These are phyloP conservation scores for Centrapalus pauciflorus DNA, from an alignment of 129 eudicot genomes.

Conservation along the genomic window DNA sequence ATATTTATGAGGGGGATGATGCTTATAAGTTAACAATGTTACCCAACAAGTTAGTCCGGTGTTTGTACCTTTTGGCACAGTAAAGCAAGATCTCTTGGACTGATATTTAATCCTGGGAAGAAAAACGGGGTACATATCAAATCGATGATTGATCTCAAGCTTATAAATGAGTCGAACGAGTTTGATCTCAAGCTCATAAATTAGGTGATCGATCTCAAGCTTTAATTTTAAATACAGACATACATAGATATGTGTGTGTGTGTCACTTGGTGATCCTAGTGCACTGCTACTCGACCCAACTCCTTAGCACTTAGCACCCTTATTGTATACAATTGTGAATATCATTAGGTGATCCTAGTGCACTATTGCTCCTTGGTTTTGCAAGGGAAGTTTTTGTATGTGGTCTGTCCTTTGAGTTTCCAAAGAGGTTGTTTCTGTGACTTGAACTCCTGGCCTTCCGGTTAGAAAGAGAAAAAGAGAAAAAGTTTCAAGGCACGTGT, in stretches of 20 bases:
- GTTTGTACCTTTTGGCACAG: slow-evolving; percentile 73
- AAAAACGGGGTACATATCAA: slow-evolving; percentile 3
- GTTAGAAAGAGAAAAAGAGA: too few species aligned
- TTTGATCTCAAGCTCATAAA: too few species aligned
- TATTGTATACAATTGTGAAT: not conserved
- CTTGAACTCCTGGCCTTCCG: not conserved
- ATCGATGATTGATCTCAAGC: not conserved
- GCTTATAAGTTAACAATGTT: not conserved
- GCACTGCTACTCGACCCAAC: too few species aligned
- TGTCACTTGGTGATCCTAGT: too few species aligned
- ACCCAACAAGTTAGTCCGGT: not conserved
- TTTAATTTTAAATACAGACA: too few species aligned
- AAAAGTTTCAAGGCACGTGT: too few species aligned
- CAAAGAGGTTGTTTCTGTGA: not conserved
- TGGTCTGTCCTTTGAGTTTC: not conserved
- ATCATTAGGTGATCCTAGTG: not conserved
- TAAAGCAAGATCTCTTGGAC: slow-evolving; percentile 65
- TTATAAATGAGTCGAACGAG: too few species aligned
- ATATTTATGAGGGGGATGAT: not conserved
- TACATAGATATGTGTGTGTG: too few species aligned
- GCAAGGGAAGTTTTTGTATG: not conserved
- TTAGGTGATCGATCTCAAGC: too few species aligned
- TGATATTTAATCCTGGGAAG: slow-evolving; percentile 49
- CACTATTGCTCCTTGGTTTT: not conserved
- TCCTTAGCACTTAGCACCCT: too few species aligned